A percentile compares a stretch with the other conserved stretches of the same genome.
These are phyloP conservation scores for Pestalotiopsis sp. DNA, from an alignment of 2,329 filamentous ascomycete genomes.

Conservation along the genomic window DNA sequence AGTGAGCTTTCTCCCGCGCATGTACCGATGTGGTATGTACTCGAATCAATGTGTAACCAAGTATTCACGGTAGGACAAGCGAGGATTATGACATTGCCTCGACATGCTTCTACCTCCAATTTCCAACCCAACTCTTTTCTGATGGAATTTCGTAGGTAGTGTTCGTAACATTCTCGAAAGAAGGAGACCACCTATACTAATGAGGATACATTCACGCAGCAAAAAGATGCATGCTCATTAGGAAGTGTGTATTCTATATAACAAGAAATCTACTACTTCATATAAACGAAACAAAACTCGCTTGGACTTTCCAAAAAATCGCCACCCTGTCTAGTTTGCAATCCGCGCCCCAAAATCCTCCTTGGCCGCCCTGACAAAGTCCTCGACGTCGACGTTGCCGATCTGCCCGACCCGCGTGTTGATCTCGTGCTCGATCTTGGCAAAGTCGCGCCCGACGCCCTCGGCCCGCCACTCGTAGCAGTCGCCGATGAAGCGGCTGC, in stretches of 20 bases:
- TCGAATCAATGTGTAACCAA: no score
- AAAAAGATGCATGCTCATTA: background rate
- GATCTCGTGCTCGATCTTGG: constrained; percentile 7
- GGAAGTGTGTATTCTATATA: background rate
- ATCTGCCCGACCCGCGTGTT: background rate
- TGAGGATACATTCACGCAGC: no score
- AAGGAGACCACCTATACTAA: no score
- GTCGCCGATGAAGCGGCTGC: constrained; percentile 12
- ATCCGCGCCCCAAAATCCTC: background rate
- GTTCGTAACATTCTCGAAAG: no score
- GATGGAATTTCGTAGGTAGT: no score
- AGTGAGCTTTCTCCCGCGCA: no score
- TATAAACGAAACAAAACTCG: background rate
- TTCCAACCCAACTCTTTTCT: no score
- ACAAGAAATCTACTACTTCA: background rate
- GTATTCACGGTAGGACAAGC: no score
- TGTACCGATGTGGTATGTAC: no score
- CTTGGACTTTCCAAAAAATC: background rate
- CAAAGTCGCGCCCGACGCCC: constrained; percentile 3
- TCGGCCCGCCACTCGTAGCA: constrained; percentile 13
- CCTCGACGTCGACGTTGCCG: background rate
- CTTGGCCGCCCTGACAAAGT: background rate
- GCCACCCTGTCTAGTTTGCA: background rate
- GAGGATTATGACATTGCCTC: no score
- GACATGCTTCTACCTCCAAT: no score